phyloP scores from a whole-genome alignment of 2,329 filamentous ascomycete species.

The Colletotrichum kahawae region DNA sequence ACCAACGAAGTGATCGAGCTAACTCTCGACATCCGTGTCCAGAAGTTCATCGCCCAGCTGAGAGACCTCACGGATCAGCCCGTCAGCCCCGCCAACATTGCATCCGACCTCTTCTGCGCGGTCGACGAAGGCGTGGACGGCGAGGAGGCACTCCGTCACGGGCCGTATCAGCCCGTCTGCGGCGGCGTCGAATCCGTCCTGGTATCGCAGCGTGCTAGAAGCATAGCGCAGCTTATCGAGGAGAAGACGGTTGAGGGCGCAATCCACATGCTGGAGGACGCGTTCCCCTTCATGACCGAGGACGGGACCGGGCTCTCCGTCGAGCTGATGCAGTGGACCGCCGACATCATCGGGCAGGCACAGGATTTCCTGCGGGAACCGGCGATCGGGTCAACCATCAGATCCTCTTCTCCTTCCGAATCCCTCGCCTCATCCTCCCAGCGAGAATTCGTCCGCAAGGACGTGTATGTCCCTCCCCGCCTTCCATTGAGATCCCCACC shows the following conservation, averaged over 20 bases:
- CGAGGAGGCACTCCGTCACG: not conserved
- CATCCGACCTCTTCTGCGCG: not conserved
- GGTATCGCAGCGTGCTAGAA: not conserved
- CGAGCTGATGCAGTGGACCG: not conserved
- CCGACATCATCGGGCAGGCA: conserved; percentile 1
- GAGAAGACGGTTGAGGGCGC: conserved; percentile 7
- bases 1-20: conserved; percentile 26
- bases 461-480: not conserved
- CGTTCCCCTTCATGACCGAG: not conserved
- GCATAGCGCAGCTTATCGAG: not conserved
- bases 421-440: not conserved
- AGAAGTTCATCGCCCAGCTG: conserved; percentile 34
- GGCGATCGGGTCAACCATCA: not conserved
- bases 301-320: not conserved
- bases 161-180: not conserved
- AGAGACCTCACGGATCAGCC: not conserved
- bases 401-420: not conserved
- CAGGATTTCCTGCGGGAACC: not conserved
- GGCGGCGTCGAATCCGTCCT: not conserved
- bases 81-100: not conserved
- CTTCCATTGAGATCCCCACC: not conserved
- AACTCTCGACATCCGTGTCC: conserved; percentile 42
- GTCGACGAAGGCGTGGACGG: not conserved
- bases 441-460: not conserved
- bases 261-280: not conserved